Percentiles rank a stretch among this genome's conserved stretches.
These are phyloP conservation scores for Colletotrichum higginsianum DNA, from an alignment of 2,329 filamentous ascomycete species.

Conservation along the genomic window DNA sequence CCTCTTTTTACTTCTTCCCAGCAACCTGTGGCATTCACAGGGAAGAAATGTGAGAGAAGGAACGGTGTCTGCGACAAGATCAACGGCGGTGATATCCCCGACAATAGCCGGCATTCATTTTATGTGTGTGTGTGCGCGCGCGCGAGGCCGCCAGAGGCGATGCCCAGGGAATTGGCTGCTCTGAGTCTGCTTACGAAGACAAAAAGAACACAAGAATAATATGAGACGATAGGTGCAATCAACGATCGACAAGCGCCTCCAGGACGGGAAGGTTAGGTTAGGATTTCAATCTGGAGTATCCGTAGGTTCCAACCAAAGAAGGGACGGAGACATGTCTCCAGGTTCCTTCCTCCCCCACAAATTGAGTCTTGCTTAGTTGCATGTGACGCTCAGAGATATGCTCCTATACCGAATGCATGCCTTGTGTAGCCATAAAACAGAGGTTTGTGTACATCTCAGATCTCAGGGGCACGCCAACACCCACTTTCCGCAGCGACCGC, in stretches of 20 bases:
- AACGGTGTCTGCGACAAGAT: constrained; percentile 11
- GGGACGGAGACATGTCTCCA: constrained; percentile 21
- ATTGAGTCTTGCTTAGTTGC: background rate
- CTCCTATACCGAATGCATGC: background rate
- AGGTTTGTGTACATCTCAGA: background rate
- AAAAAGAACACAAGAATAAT: constrained; percentile 21
- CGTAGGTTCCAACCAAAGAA: constrained; percentile 1
- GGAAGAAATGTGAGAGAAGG: constrained; percentile 1
- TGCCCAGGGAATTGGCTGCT: background rate
- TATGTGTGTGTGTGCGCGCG: constrained; percentile 4
- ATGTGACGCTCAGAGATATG: constrained; percentile 1
- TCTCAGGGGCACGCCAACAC: background rate
- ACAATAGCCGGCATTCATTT: constrained; percentile 28
- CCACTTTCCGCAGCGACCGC: constrained; percentile 17
- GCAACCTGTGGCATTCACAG: constrained; percentile 12
- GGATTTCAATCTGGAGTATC: constrained; percentile 6
- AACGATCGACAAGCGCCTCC: constrained; percentile 2
- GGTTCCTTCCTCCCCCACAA: background rate
- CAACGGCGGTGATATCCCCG: constrained; percentile 22
- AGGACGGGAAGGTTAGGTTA: background rate
- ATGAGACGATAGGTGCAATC: constrained; percentile 32
- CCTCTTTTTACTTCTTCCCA: constrained; percentile 20
- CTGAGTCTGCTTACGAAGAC: background rate
- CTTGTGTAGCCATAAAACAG: too few species aligned
- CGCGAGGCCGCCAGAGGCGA: background rate